Percentiles rank a stretch among this genome's conserved stretches.
These are phyloP conservation scores for Otatea glauca DNA, from an alignment of 176 grass and related monocot genomes.

Conservation along the genomic window DNA sequence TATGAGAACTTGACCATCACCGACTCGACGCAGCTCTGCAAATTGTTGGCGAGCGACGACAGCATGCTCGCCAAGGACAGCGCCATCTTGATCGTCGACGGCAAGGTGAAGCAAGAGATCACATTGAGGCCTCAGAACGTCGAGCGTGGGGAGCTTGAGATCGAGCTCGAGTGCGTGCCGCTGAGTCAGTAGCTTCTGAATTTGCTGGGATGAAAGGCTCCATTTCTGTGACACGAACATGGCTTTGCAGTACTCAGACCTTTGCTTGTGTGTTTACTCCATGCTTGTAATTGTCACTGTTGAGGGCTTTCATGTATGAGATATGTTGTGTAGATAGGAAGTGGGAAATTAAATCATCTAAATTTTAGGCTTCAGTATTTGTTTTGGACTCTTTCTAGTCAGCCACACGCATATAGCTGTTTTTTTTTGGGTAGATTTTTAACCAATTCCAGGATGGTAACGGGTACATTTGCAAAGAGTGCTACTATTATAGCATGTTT, in stretches of 20 bases:
- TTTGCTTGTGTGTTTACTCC: slow-evolving; percentile 33
- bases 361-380: slow-evolving; percentile 34
- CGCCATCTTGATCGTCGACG: slow-evolving; percentile 57
- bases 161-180: slow-evolving; percentile 87
- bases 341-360: background rate
- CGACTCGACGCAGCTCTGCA: slow-evolving; percentile 57
- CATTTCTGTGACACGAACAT: background rate
- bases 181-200: slow-evolving; percentile 77
- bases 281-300: slow-evolving; percentile 26
- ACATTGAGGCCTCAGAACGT: slow-evolving; percentile 80
- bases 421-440: no score
- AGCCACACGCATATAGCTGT: no score
- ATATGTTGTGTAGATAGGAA: slow-evolving; percentile 48
- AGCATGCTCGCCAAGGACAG: slow-evolving; percentile 72
- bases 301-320: slow-evolving; percentile 24
- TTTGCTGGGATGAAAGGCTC: slow-evolving; percentile 15
- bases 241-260: background rate
- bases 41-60: slow-evolving; percentile 66
- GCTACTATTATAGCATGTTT: no score
- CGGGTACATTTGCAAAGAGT: no score
- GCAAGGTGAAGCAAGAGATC: slow-evolving; percentile 84
- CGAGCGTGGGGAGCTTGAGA: slow-evolving; percentile 76
- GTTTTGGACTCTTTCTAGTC: no score
- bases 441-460: no score
- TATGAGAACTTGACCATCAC: slow-evolving; percentile 56